Base-by-base conservation (phyloP, 108 stramenopile species). In the Skeletonema menzelii region DNA sequence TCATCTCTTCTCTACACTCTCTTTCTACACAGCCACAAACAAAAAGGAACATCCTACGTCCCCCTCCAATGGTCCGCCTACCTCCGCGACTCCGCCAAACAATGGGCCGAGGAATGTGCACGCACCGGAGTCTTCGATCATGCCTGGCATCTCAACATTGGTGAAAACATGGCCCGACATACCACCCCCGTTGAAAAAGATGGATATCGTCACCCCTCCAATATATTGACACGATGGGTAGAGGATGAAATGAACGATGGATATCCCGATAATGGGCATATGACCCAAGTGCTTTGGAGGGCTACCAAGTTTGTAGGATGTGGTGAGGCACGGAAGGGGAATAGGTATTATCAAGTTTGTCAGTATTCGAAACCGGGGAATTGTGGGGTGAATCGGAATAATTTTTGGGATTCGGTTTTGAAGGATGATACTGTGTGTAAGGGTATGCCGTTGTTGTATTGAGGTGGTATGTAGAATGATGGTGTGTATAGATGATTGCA, bases 231-330 rank as follows among this genome's bases (percentile, higher is more conserved):
- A 11, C n/a, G 59, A 4, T 66, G 65, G 65, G 57, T 59, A 1
- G 65, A 66, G 27, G 8, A 22, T n/a, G 65, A 66, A 19, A 11
- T 17, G 65, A 2, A 12, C 0, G 35, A 12, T 10, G 35, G 35
- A 37, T 37, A 37, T 37, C 35, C 20, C 1, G 8, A 6, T 8
- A 60, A 34, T 35, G 65, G 65, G 10, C 65, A 66, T 17, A 56
- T 66, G 56, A 66, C 65, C 8, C 65, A 66, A 19, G 65, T 11
- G 13, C 57, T 66, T 59, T 66, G 65, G 65, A 66, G 65, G 65
- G 55, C 65, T 8, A 59, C 65, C 8, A 22, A 56, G 7, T 66
- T 56, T 20, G 65, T 66, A 8, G 65, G 65, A 2, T 66, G 65
- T 47, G 65, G 59, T 5, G 59, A 60, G 59, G 59, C 59, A 8